Conservation (phyloP, 108 stramenopile genomes). For the Mayamaea pseudoterrestris region DNA sequence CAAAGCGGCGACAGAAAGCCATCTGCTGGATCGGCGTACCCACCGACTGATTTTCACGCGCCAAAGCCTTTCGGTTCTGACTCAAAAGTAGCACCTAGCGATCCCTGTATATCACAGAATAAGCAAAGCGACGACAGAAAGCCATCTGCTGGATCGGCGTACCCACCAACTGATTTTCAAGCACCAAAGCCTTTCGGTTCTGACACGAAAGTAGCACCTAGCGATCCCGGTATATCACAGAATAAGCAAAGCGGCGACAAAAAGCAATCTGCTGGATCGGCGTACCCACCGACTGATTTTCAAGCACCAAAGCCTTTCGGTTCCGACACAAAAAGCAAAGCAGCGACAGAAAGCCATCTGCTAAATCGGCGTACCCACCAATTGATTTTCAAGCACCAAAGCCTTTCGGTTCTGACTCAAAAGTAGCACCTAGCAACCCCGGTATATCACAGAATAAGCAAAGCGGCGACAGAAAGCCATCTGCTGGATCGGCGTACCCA, state of each 20-base stretch:
- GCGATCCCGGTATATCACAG: no score
- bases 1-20: constrained; percentile 1
- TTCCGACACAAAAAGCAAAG: constrained; percentile 19
- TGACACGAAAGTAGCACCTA: no score
- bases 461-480: no score
- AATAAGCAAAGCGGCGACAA: constrained; percentile 5
- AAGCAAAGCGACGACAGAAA: constrained; percentile 2
- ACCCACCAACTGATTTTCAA: constrained; percentile 26
- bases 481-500: no score
- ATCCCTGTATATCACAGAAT: no score
- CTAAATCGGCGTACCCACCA: constrained; percentile 24
- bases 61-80: constrained; percentile 43
- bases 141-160: constrained; percentile 9
- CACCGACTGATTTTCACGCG: constrained; percentile 25
- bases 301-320: constrained; percentile 35
- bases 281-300: constrained; percentile 29
- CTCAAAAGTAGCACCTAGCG: no score
- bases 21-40: constrained; percentile 14
- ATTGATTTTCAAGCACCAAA: constrained; percentile 33
- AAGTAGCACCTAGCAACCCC: constrained; percentile 7
- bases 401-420: constrained; percentile 22
- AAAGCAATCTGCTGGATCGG: constrained; percentile 5
- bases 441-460: no score
- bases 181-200: constrained; percentile 40
- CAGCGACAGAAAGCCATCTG: constrained; percentile 26